Percentiles rank a stretch among this genome's conserved stretches.
Evolutionary conservation across 148 eudicot species (phyloP).

Genomic region (Chenopodium berlandieri): DNA sequence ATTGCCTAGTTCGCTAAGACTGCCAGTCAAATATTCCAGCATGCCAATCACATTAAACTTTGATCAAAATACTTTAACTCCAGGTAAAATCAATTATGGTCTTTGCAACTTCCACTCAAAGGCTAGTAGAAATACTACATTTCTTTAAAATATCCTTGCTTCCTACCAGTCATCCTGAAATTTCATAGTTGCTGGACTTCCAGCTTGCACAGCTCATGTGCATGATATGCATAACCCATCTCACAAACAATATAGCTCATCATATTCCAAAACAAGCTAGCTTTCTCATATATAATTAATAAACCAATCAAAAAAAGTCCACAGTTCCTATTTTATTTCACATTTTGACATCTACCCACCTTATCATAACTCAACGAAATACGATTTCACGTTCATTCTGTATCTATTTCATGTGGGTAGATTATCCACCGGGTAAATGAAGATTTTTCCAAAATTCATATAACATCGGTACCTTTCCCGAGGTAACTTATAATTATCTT

Average conservation of each 20-base stretch:
- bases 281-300: not conserved
- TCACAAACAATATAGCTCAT: not conserved
- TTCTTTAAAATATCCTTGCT: not conserved
- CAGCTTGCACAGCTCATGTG: slow-evolving; percentile 15
- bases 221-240: not conserved
- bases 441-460: not conserved
- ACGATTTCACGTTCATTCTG: not conserved
- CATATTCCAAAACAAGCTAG: slow-evolving; percentile 20
- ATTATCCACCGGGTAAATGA: not conserved
- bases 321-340: slow-evolving; percentile 6
- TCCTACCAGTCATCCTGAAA: not conserved
- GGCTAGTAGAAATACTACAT: not conserved
- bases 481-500: slow-evolving; percentile 11
- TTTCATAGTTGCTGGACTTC: slow-evolving; percentile 16
- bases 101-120: not conserved
- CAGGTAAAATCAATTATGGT: not conserved
- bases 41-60: not conserved
- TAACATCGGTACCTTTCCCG: not conserved
- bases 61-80: not conserved
- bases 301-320: not conserved
- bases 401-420: not conserved
- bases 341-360: slow-evolving; percentile 16
- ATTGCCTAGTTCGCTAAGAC: not conserved
- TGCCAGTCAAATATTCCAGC: not conserved
- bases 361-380: not conserved